These are phyloP conservation scores for Pythium aristosporum DNA, from an alignment of 352 stramenopile species.

Conservation along the genomic window DNA sequence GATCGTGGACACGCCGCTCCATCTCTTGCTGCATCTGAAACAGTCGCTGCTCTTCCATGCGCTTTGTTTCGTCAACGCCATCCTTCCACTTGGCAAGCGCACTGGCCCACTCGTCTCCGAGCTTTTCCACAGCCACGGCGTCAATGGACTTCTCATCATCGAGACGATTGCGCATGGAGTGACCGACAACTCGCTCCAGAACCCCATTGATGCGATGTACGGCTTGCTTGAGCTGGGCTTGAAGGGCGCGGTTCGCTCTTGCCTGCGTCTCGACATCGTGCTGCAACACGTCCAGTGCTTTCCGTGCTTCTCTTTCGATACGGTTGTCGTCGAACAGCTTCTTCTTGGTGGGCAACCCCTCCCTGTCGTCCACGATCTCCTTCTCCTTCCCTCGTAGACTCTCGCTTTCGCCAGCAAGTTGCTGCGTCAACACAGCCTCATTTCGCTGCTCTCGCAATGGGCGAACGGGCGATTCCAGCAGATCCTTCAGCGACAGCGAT, in stretches of 20 bases:
- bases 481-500: conserved; percentile 19
- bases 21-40: background rate
- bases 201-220: conserved; percentile 6
- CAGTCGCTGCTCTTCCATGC: conserved; percentile 17
- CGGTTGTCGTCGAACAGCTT: conserved; percentile 3
- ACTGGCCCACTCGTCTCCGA: conserved; percentile 30
- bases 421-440: background rate
- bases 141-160: background rate
- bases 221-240: conserved; percentile 9
- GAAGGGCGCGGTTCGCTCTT: conserved; percentile 9
- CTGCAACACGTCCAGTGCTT: conserved; percentile 18
- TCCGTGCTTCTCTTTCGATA: conserved; percentile 10
- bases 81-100: conserved; percentile 37
- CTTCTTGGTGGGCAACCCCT: background rate
- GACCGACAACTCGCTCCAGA: background rate
- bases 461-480: conserved; percentile 15
- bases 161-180: background rate
- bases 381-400: background rate
- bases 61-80: conserved; percentile 21
- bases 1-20: background rate
- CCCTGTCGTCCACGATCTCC: background rate
- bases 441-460: background rate
- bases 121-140: background rate
- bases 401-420: conserved; percentile 1
- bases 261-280: conserved; percentile 23